Conservation (phyloP, 805 yeast species). For the fission yeast (Schizosaccharomyces pombe) region DNA sequence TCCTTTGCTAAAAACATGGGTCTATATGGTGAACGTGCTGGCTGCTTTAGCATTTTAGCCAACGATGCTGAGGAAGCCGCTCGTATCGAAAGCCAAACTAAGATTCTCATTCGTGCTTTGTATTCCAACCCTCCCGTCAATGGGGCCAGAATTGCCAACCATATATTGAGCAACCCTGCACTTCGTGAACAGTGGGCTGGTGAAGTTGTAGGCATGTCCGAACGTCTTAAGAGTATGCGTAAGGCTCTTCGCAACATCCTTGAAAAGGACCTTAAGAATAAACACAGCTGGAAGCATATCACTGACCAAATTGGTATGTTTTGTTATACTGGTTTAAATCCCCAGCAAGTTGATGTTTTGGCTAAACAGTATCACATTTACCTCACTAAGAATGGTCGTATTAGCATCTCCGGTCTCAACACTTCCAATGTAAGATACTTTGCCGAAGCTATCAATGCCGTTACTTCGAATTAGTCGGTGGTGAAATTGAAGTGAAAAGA, state of each 20-base stretch:
- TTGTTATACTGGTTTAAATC: constrained; percentile 62
- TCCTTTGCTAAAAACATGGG: constrained; percentile 68
- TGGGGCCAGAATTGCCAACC: constrained; percentile 73
- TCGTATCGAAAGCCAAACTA: constrained; percentile 52
- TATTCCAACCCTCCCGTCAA: constrained; percentile 88
- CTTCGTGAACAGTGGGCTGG: constrained; percentile 51
- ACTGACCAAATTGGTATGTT: constrained; percentile 89
- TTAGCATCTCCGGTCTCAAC: constrained; percentile 75
- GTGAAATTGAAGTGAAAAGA: neutral
- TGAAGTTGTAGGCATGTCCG: constrained; percentile 59
- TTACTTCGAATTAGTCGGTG: constrained; percentile 11
- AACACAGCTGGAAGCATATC: constrained; percentile 65
- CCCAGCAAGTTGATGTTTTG: constrained; percentile 46
- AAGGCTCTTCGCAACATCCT: constrained; percentile 35
- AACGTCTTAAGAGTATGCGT: constrained; percentile 56
- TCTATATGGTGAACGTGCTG: constrained; percentile 83
- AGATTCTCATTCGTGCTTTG: constrained; percentile 60
- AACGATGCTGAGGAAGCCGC: constrained; percentile 24
- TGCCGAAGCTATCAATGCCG: constrained; percentile 19
- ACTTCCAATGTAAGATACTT: constrained; percentile 48
- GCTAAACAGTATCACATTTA: constrained; percentile 56
- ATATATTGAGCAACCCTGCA: constrained; percentile 36
- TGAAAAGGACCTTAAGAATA: constrained; percentile 25
- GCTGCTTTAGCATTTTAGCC: constrained; percentile 43
- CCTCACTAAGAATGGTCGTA: constrained; percentile 74